Evolutionary conservation across 495 filamentous ascomycete species (phyloP), one percentile per base, ranked within the genome.

Genomic region (Baudoinia panamericana): DNA sequence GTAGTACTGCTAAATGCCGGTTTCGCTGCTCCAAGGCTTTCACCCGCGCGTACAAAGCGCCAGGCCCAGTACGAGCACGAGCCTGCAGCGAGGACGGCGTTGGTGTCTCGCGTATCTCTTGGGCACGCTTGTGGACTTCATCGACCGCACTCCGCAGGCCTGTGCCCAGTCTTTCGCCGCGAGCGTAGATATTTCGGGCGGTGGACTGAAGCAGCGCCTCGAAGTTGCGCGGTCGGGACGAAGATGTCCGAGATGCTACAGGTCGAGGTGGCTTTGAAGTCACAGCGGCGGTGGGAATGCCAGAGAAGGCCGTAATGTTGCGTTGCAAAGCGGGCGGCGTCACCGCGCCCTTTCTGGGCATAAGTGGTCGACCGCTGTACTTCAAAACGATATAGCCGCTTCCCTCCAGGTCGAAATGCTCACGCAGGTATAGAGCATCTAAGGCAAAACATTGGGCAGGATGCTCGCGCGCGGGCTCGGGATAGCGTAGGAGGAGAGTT

Each of bases 61-160:
- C 31, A 16, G 51, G 45, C 25, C 15, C 18, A 8, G 31, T 28
- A 31, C 18, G 8, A 34, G 15, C 39, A 26, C 12, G 33, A 5
- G 18, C 18, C 24, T 19, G 48, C 29, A 30, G 25, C n/a, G n/a
- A n/a, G 9, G 23, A 30, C 4, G 47, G 48, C 8, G 48, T 51
- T 18, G 34, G 48, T 9, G 38, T 20, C 2, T 46, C 37, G 40
- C 72, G 65, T 36, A 78, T 65, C n/a, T 69, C 68, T 51, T 81
- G 73, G 46, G 84, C 75, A 45, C 78, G 80, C 51, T 70, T 78
- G 46, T 69, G 72, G 2, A 88, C 82, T 63, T 95, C 86, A 11
- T 71, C 82, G 40, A 93, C 74, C 4, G 90, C 88, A 44, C 88
- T 86, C 15, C 87, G 76, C 9, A 97, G 80, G 9, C 84, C 85